Evolutionary conservation across 176 grass and related monocot species (phyloP), one percentile per base, ranked within the genome.

Genomic region (Aegilops longissima): DNA sequence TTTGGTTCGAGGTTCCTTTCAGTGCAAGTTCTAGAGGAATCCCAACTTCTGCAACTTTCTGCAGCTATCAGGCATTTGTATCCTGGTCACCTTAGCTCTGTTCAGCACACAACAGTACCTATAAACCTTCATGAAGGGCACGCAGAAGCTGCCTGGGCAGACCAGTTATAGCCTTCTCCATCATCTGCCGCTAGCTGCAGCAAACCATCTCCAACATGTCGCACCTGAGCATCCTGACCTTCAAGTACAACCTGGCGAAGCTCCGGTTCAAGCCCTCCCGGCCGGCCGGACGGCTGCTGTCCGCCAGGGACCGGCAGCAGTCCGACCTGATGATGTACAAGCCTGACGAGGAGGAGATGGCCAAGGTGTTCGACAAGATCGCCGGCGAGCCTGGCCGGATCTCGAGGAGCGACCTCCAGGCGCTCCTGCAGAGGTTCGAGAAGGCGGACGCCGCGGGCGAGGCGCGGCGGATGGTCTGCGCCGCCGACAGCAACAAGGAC

Each of bases 231-330:
- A 23, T 96, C 78, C 85, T 99, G 40, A 83, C 51, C 80, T 94
- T 99, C 89, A 87, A 87, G 25, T 93, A 98, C 84, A 91, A 93
- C 54, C 49, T 96, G 11, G 85, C 39, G 2, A 95, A 92, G 83
- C 85, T 83, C 44, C 52, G 59, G 51, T 72, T 33, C 76, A 92
- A 82, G 40, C 21, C 75, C 21, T 20, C 31, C 40, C 81, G 59
- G 52, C 42, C 69, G n/a, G 31, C 66, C 0, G 67, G 59, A 1
- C 84, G 79, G 77, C 49, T 71, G 51, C 76, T 82, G 12, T 89
- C 93, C 0, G 20, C 34, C 33, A 78, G 74, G 63, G 92, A 93
- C 54, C 34, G 84, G 29, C 85, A 94, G 66, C 47, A 36, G 71
- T 93, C 92, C 0, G 94, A 96, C 71, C n/a, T 93, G 62, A 80